Evolutionary conservation across 208 protist genomes (phyloP).

Genomic region (Angomonas deanei): DNA sequence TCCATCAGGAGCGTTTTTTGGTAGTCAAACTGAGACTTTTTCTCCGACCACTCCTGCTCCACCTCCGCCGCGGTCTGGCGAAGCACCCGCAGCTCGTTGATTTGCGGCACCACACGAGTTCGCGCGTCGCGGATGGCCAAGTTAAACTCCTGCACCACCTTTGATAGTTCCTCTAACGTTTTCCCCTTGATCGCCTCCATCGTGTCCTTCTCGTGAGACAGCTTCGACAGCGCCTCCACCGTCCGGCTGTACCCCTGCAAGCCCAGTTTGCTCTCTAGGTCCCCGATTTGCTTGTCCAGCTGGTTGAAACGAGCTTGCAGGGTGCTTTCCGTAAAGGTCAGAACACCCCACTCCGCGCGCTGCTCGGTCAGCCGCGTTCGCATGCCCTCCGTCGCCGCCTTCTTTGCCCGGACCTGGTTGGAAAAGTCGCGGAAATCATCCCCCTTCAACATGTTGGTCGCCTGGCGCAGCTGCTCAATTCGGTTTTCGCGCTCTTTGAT

Average conservation of each 20-base stretch:
- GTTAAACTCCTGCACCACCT: constrained; percentile 85
- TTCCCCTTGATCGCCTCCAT: constrained; percentile 87
- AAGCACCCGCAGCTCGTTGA: constrained; percentile 82
- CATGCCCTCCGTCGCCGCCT: constrained; percentile 80
- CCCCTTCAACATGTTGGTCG: constrained; percentile 79
- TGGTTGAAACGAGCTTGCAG: constrained; percentile 69
- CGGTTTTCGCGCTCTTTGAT: constrained; percentile 73
- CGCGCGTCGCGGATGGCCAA: constrained; percentile 78
- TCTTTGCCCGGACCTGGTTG: constrained; percentile 79
- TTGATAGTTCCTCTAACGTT: constrained; percentile 86
- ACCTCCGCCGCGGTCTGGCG: constrained; percentile 78
- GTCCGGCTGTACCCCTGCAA: constrained; percentile 82
- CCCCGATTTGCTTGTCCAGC: constrained; percentile 62
- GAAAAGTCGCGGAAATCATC: constrained; percentile 84
- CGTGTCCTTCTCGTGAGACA: constrained; percentile 77
- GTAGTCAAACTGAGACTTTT: constrained; percentile 86
- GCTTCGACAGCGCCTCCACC: constrained; percentile 69
- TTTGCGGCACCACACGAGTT: constrained; percentile 79
- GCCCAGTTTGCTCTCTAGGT: constrained; percentile 83
- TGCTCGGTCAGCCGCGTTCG: constrained; percentile 66
- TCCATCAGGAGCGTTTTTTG: constrained; percentile 77
- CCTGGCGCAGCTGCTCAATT: constrained; percentile 69
- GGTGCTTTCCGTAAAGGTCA: constrained; percentile 76
- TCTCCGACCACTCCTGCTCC: constrained; percentile 78
- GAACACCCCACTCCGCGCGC: constrained; percentile 80